Conservation (phyloP, 768 basidiomycete genomes). For the Termitomyces sp. region DNA sequence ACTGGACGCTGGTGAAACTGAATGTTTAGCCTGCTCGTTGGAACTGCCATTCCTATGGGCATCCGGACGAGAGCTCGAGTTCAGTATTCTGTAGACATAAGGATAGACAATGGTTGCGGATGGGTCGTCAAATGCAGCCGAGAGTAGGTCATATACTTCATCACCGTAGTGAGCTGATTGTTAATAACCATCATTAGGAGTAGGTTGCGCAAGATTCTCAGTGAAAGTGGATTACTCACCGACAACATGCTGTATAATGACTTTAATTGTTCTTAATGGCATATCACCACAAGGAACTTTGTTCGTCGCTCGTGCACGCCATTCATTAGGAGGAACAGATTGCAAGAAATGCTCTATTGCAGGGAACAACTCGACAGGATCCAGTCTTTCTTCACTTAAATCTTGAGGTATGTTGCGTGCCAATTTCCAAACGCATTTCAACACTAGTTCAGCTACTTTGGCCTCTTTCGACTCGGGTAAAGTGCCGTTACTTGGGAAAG, state of each 20-base stretch:
- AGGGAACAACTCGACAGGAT: conserved; percentile 85
- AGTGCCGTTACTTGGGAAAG: conserved; percentile 74
- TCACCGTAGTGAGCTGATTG: conserved; percentile 74
- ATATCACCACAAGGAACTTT: conserved; percentile 95
- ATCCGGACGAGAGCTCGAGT: conserved; percentile 52
- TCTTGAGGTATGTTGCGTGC: conserved; percentile 93
- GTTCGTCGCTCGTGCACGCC: conserved; percentile 87
- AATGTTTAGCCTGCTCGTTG: conserved; percentile 35
- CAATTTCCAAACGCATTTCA: conserved; percentile 98
- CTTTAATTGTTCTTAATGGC: conserved; percentile 97
- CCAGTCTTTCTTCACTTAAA: conserved; percentile 70
- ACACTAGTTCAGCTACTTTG: conserved; percentile 86
- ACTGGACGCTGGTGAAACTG: conserved; percentile 57
- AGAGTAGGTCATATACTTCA: conserved; percentile 86
- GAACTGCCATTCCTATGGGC: conserved; percentile 27
- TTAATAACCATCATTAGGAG: conserved; percentile 2
- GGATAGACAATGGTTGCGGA: conserved; percentile 96
- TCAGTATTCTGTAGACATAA: conserved; percentile 89
- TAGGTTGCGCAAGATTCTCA: not conserved
- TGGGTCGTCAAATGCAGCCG: conserved; percentile 90
- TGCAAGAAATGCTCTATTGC: conserved; percentile 93
- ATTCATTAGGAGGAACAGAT: conserved; percentile 92
- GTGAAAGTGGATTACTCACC: conserved; percentile 48
- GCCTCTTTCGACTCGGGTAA: conserved; percentile 73
- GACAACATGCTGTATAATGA: conserved; percentile 95